Conservation (phyloP, 2,329 filamentous ascomycete species). For the Capronia americana region DNA sequence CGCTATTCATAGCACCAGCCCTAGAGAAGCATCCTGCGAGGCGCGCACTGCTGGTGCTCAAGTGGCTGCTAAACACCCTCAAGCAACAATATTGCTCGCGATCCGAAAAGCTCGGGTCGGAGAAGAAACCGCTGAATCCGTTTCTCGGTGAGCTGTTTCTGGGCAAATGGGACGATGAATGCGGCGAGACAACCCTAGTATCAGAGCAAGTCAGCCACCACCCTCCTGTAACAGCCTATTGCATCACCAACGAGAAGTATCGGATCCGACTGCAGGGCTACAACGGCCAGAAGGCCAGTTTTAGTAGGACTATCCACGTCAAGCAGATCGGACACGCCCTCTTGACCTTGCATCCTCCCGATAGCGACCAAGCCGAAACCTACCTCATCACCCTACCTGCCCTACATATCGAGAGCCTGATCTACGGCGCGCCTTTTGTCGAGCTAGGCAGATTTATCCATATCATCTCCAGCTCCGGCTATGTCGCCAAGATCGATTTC, state of each 20-base stretch:
- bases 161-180: conserved; percentile 80
- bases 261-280: conserved; percentile 80
- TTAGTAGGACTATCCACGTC: conserved; percentile 90
- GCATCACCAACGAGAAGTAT: conserved; percentile 83
- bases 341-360: conserved; percentile 67
- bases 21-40: conserved; percentile 75
- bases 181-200: conserved; percentile 81
- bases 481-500: conserved; percentile 89
- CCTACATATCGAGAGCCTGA: conserved; percentile 91
- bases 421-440: conserved; percentile 76
- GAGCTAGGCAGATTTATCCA: conserved; percentile 85
- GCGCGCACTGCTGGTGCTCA: conserved; percentile 79
- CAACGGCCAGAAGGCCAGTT: conserved; percentile 95
- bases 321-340: conserved; percentile 93
- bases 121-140: conserved; percentile 97
- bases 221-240: conserved; percentile 92
- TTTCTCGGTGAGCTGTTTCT: conserved; percentile 95
- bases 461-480: conserved; percentile 86
- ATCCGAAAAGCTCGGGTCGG: conserved; percentile 83
- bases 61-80: conserved; percentile 86
- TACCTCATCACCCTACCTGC: conserved; percentile 91
- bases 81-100: conserved; percentile 78
- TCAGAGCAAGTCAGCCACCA: conserved; percentile 96
- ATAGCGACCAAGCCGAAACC: conserved; percentile 64
- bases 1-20: conserved; percentile 76